Percentiles rank a stretch among this genome's conserved stretches.
Evolutionary conservation across 2,329 filamentous ascomycete genomes (phyloP).

Genomic region (Escovopsis sp.): DNA sequence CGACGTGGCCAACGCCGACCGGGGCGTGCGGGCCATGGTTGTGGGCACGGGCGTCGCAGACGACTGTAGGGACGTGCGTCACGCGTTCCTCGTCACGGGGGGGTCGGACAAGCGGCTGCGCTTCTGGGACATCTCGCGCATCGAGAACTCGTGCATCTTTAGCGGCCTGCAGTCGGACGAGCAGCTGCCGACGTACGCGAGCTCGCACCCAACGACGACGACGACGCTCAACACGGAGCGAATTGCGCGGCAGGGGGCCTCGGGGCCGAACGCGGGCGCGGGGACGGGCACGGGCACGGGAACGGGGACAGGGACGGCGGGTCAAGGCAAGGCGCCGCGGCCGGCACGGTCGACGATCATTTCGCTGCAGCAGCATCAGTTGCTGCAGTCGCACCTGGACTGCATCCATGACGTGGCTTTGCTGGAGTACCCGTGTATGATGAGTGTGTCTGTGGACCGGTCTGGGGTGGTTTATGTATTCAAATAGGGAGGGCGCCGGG

Average conservation of each 20-base stretch:
- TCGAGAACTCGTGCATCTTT: constrained; percentile 66
- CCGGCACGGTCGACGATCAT: constrained; percentile 70
- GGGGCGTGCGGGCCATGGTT: constrained; percentile 61
- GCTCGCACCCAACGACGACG: constrained; percentile 45
- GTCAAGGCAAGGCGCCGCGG: constrained; percentile 22
- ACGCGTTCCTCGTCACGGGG: constrained; percentile 74
- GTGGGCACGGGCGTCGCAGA: constrained; percentile 57
- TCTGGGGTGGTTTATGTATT: constrained; percentile 83
- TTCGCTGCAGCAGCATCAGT: constrained; percentile 70
- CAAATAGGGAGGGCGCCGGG: constrained; percentile 20
- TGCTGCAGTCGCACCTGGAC: constrained; percentile 79
- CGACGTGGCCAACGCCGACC: constrained; percentile 38
- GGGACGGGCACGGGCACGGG: neutral
- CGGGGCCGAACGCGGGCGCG: constrained; percentile 8
- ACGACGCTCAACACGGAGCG: constrained; percentile 55
- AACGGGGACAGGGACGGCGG: neutral
- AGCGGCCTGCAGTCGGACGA: constrained; percentile 63
- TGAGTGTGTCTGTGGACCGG: constrained; percentile 83
- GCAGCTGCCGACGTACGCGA: constrained; percentile 56
- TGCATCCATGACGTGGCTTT: constrained; percentile 77
- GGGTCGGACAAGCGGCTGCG: constrained; percentile 82
- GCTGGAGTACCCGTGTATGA: constrained; percentile 77
- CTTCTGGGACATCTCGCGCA: constrained; percentile 77
- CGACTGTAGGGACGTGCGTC: constrained; percentile 56
- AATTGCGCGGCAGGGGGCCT: constrained; percentile 25